Evolutionary conservation across 768 basidiomycete species (phyloP).

Genomic region (Russula compacta): DNA sequence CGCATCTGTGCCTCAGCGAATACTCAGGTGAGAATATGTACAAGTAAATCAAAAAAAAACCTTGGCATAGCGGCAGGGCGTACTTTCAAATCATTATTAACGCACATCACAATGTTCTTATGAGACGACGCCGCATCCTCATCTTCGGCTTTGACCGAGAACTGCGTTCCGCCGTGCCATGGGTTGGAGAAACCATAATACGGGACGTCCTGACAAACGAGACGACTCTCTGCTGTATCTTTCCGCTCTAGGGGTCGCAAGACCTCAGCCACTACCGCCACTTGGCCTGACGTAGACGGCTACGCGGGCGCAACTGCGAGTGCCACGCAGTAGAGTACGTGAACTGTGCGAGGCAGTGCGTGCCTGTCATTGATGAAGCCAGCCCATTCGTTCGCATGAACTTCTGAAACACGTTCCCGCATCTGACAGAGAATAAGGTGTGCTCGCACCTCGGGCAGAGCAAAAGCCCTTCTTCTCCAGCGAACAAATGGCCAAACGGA

Average conservation of each 20-base stretch:
- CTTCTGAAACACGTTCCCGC: not conserved
- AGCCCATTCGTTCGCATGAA: not conserved
- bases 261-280: not conserved
- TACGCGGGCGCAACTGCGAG: too few species aligned
- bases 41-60: not conserved
- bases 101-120: too few species aligned
- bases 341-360: not conserved
- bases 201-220: too few species aligned
- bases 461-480: too few species aligned
- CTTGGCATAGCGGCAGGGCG: not conserved
- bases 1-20: not conserved
- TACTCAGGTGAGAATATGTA: not conserved
- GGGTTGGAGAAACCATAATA: not conserved
- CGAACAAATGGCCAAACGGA: not conserved
- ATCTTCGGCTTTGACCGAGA: slow-evolving; percentile 1
- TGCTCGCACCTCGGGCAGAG: too few species aligned
- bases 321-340: not conserved
- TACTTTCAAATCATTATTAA: not conserved
- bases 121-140: too few species aligned
- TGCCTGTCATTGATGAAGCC: not conserved
- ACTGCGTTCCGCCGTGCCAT: not conserved
- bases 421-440: too few species aligned
- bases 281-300: not conserved
- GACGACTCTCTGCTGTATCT: not conserved
- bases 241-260: not conserved